Evolutionary conservation across 306 rosid genomes (phyloP), one percentile per base, ranked within the genome.

Genomic region (Sindora glabra): DNA sequence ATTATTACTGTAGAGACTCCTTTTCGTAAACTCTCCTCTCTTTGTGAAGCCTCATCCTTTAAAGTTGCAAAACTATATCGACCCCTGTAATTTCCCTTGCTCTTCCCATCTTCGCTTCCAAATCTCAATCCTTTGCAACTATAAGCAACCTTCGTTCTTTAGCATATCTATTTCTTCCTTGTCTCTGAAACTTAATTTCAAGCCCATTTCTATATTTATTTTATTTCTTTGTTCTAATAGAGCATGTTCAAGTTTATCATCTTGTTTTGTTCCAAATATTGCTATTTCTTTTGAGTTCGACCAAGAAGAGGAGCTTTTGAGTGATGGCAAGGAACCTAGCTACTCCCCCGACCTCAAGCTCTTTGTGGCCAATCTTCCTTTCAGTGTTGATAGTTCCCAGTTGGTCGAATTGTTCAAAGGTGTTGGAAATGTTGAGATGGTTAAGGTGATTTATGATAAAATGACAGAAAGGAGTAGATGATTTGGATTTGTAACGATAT

Each of bases 401-500:
- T 80, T 82, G 16, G 85, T 82, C 25, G 82, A 63, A 6, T 38
- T 82, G 23, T 82, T 82, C 44, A 78, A 67, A 41, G 64, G 73
- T 48, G 78, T 80, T 27, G 88, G 85, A 10, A 71, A 75, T 65
- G 88, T 82, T 24, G 71, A 78, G 66, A 69, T 67, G 71, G 85
- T 73, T 4, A 85, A 82, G 88, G 88, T 82, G 73, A 79, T 78
- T 65, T 79, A 82, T 29, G 84, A 82, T 48, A 78, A 79, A 73
- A 62, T 55, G 10, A 82, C 84, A 4, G 84, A 84, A 51, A 73
- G 82, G 63, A 82, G 88, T 65, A 72, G 84, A 56, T 84, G 82
- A 1, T 82, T 82, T 73, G 85, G 82, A 15, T 82, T 82, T 66
- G 85, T 82, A 32, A 82, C 88, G 2, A 82, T 82, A 85, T 79